Conservation (phyloP, 306 rosid genomes). For the Vicia faba region DNA sequence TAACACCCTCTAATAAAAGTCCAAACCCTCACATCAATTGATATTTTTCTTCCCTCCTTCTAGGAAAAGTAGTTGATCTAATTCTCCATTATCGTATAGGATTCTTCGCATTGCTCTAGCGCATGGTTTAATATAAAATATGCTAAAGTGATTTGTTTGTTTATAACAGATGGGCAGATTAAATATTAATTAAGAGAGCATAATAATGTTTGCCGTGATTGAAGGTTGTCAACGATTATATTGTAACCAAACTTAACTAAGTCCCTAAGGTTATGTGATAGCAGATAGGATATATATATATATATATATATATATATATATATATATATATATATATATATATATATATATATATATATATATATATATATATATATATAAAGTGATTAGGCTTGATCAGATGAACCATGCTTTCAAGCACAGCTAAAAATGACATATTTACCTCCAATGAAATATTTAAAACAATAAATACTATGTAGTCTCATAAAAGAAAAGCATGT, state of each 20-base stretch:
- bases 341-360: too few relatives aligned
- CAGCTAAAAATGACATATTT: not conserved
- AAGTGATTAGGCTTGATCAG: not conserved
- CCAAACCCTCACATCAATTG: constrained; percentile 38
- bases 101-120: constrained; percentile 35
- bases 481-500: too few relatives aligned
- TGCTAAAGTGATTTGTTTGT: constrained; percentile 4
- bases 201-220: constrained; percentile 36
- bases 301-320: too few relatives aligned
- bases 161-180: constrained; percentile 30
- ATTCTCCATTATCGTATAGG: constrained; percentile 31
- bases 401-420: not conserved
- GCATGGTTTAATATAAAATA: not conserved
- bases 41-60: constrained; percentile 23
- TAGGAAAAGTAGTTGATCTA: constrained; percentile 45
- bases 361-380: too few relatives aligned
- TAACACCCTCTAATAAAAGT: constrained; percentile 29
- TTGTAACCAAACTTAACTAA: constrained; percentile 10
- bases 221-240: constrained; percentile 27
- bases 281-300: too few relatives aligned
- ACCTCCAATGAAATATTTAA: too few relatives aligned
- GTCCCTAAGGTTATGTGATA: not conserved
- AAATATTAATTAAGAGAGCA: constrained; percentile 4
- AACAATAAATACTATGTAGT: too few relatives aligned
- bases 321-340: too few relatives aligned